These are phyloP conservation scores for Naganishia onofrii DNA, from an alignment of 768 basidiomycete genomes.

Conservation along the genomic window DNA sequence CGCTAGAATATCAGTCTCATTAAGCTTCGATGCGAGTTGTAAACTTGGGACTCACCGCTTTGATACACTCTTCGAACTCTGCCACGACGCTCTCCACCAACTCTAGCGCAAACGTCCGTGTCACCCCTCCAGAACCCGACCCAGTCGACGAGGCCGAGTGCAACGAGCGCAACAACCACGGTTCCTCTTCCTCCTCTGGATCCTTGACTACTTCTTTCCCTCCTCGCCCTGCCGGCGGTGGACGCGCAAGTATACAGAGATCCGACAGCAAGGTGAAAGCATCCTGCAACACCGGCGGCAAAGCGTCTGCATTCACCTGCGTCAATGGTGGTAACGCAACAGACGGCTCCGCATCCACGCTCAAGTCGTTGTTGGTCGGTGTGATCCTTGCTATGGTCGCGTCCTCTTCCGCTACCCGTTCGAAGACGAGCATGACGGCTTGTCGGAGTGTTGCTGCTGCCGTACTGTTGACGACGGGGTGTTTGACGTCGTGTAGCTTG, in stretches of 20 bases:
- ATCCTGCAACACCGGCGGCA: slow-evolving; percentile 75
- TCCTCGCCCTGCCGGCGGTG: slow-evolving; percentile 33
- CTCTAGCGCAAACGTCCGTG: slow-evolving; percentile 94
- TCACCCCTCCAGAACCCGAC: slow-evolving; percentile 59
- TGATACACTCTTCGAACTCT: slow-evolving; percentile 48
- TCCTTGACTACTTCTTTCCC: not conserved
- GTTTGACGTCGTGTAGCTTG: slow-evolving; percentile 89
- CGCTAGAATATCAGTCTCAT: not conserved
- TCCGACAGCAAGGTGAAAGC: slow-evolving; percentile 88
- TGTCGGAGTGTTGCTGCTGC: slow-evolving; percentile 94
- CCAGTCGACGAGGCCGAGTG: slow-evolving; percentile 65
- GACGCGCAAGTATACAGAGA: slow-evolving; percentile 74
- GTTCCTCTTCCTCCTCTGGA: slow-evolving; percentile 30
- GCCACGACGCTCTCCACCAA: slow-evolving; percentile 90
- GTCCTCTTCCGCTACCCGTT: slow-evolving; percentile 61
- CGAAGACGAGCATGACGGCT: slow-evolving; percentile 95
- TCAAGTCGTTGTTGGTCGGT: too few species aligned
- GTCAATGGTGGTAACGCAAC: too few species aligned
- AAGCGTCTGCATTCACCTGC: slow-evolving; percentile 20
- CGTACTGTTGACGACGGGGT: slow-evolving; percentile 93
- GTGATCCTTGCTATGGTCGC: not conserved
- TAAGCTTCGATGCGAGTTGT: not conserved
- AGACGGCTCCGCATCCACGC: too few species aligned
- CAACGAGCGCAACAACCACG: slow-evolving; percentile 47
- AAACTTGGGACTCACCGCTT: slow-evolving; percentile 60